Evolutionary conservation across 1,284 basidiomycete species (phyloP).

Genomic region (Mrakiaceae sp.): DNA sequence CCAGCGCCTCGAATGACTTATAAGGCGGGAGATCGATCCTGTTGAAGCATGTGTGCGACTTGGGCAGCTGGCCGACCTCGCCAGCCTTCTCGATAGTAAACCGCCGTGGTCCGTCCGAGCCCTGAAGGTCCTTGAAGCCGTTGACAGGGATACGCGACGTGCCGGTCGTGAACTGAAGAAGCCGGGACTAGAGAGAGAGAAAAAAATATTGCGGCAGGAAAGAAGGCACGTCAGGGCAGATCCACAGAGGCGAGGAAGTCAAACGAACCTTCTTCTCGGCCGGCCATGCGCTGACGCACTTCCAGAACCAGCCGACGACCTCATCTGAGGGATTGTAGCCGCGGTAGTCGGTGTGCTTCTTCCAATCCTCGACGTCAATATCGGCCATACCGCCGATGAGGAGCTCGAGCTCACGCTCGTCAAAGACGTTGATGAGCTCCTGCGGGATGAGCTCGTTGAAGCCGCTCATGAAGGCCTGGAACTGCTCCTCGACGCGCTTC

Average conservation of each 20-base stretch:
- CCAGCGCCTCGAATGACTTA: constrained; percentile 75
- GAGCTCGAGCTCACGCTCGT: constrained; percentile 91
- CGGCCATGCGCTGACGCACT: constrained; percentile 92
- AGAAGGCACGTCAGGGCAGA: not conserved
- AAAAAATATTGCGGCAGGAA: not conserved
- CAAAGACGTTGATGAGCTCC: constrained; percentile 93
- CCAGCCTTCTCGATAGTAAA: constrained; percentile 95
- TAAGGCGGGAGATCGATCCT: constrained; percentile 77
- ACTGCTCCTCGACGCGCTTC: constrained; percentile 86
- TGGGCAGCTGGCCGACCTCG: constrained; percentile 78
- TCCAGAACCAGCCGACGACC: constrained; percentile 99
- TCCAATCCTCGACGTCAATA: constrained; percentile 67
- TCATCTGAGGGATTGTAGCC: constrained; percentile 60
- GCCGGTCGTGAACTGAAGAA: constrained; percentile 94
- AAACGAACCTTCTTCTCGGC: constrained; percentile 63
- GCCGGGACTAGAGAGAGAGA: constrained; percentile 45
- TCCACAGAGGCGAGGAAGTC: not conserved
- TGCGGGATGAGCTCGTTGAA: constrained; percentile 90
- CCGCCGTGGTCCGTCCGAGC: constrained; percentile 85
- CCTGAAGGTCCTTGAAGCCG: constrained; percentile 97
- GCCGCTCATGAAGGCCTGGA: constrained; percentile 89
- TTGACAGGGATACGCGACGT: constrained; percentile 96
- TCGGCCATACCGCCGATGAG: constrained; percentile 98
- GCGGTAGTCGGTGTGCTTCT: constrained; percentile 53
- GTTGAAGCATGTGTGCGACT: constrained; percentile 83